Percentiles rank a stretch among this genome's conserved stretches.
These are phyloP conservation scores for Hypoxylon sp. DNA, from an alignment of 2,329 filamentous ascomycete species.

Conservation along the genomic window DNA sequence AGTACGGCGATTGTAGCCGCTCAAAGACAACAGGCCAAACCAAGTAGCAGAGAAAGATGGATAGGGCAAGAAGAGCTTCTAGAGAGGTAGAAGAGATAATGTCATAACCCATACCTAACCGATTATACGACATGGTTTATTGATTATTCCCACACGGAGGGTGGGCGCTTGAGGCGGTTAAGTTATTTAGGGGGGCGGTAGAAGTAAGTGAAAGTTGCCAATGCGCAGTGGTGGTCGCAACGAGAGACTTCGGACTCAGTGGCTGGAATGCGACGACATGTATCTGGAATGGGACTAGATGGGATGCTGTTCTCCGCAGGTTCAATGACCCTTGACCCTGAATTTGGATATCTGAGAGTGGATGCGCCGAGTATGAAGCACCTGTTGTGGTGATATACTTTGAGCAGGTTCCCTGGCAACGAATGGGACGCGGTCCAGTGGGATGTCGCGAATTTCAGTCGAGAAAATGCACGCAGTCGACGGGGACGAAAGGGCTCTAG, in stretches of 20 bases:
- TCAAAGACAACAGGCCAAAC: conserved; percentile 19
- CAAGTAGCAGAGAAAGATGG: conserved; percentile 24
- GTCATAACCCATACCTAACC: conserved; percentile 71
- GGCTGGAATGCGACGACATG: conserved; percentile 36
- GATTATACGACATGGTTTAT: conserved; percentile 78
- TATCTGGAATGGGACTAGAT: conserved; percentile 34
- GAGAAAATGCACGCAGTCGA: conserved; percentile 21
- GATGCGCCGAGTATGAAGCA: conserved; percentile 26
- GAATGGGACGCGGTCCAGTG: conserved; percentile 23
- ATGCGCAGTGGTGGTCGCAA: conserved; percentile 36
- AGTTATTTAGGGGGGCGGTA: conserved; percentile 37
- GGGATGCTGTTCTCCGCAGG: conserved; percentile 18
- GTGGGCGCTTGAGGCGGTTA: conserved; percentile 41
- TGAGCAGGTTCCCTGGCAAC: conserved; percentile 17
- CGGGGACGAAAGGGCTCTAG: conserved; percentile 7
- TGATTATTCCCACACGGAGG: conserved; percentile 37
- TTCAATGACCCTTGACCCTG: conserved; percentile 34
- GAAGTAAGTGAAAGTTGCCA: conserved; percentile 35
- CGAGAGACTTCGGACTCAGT: conserved; percentile 30
- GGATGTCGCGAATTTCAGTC: conserved; percentile 29
- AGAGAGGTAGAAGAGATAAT: conserved; percentile 44
- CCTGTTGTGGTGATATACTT: conserved; percentile 20
- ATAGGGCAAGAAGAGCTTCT: conserved; percentile 7
- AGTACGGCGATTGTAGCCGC: conserved; percentile 20
- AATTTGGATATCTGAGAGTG: conserved; percentile 28